Percentiles rank a stretch among this genome's conserved stretches.
Evolutionary conservation across 495 filamentous ascomycete species (phyloP).

Genomic region (Hypoxylon intermedium): DNA sequence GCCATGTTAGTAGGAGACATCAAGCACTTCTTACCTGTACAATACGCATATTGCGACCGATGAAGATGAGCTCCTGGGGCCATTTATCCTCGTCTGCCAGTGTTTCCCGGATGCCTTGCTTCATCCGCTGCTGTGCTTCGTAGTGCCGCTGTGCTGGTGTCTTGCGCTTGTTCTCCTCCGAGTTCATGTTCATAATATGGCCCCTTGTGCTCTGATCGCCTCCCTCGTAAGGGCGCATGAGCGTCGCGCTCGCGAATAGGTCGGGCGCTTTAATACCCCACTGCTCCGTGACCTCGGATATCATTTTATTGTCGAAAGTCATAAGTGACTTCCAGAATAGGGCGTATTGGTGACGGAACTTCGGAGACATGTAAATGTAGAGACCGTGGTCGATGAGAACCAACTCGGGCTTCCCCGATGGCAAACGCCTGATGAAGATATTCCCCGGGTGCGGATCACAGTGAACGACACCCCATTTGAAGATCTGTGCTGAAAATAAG

Average conservation of each 20-base stretch:
- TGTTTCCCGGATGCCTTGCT: conserved; percentile 81
- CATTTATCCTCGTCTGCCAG: conserved; percentile 89
- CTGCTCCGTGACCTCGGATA: conserved; percentile 67
- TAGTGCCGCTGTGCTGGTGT: conserved; percentile 74
- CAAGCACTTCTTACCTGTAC: conserved; percentile 64
- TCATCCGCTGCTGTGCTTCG: conserved; percentile 84
- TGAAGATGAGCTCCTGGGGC: conserved; percentile 93
- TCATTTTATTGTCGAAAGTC: conserved; percentile 87
- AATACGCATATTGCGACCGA: conserved; percentile 93
- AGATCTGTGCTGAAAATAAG: conserved; percentile 92
- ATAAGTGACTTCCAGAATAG: conserved; percentile 92
- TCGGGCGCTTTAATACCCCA: conserved; percentile 93
- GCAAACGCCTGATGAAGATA: conserved; percentile 89
- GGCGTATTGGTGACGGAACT: conserved; percentile 88
- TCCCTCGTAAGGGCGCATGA: conserved; percentile 89
- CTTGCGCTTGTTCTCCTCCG: conserved; percentile 54
- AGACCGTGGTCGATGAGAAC: conserved; percentile 97
- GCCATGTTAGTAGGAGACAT: too few species aligned
- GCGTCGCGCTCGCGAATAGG: conserved; percentile 86
- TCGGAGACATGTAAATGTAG: conserved; percentile 86
- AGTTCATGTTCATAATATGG: conserved; percentile 53
- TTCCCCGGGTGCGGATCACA: conserved; percentile 98
- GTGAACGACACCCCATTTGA: conserved; percentile 91
- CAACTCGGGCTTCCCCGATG: conserved; percentile 81
- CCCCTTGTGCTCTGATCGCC: conserved; percentile 71